These are phyloP conservation scores for Scheffersomyces cryptocercus DNA, from an alignment of 1,139 yeast genomes.

Conservation along the genomic window DNA sequence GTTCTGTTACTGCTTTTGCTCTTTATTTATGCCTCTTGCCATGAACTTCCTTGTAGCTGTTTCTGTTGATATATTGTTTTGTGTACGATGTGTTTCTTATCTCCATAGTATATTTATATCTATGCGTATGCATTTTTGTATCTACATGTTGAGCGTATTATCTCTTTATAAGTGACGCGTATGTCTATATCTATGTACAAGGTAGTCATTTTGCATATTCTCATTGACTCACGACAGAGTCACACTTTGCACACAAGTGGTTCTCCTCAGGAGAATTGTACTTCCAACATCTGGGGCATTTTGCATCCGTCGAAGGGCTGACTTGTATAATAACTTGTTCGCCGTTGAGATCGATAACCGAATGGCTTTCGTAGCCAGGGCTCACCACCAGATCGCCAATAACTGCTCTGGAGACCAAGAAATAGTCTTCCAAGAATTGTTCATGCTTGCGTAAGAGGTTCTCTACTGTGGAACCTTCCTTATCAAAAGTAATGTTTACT, in stretches of 20 bases:
- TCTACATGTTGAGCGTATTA: no score
- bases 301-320: constrained; percentile 46
- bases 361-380: constrained; percentile 28
- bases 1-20: not conserved
- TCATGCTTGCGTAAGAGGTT: constrained; percentile 23
- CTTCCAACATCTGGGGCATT: constrained; percentile 97
- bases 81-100: no score
- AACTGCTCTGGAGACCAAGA: constrained; percentile 63
- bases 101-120: no score
- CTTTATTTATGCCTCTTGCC: no score
- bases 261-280: constrained; percentile 54
- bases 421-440: constrained; percentile 52
- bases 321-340: constrained; percentile 36
- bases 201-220: not conserved
- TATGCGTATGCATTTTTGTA: no score
- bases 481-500: constrained; percentile 34
- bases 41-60: no score
- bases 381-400: constrained; percentile 20
- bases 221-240: constrained; percentile 22
- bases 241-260: constrained; percentile 69
- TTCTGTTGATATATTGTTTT: no score
- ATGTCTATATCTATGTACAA: not conserved
- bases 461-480: constrained; percentile 6
- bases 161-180: no score
- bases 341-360: constrained; percentile 23